Percentiles rank a stretch among this genome's conserved stretches.
phyloP scores from a whole-genome alignment of 1,139 yeast species.

The Arxiozyma slooffiae region DNA sequence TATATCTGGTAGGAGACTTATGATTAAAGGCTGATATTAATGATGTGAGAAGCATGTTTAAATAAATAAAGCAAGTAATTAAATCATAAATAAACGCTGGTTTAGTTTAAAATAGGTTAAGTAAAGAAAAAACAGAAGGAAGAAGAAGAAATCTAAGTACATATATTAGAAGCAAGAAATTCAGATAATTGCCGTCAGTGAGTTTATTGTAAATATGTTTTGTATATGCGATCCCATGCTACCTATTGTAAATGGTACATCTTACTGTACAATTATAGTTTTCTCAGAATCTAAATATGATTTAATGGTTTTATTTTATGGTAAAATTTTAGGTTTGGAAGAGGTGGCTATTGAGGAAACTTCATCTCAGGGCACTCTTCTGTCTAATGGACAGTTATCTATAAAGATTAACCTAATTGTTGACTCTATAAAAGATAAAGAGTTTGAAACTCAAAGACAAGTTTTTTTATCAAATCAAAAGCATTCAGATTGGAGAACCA shows the following conservation, averaged over 20 bases:
- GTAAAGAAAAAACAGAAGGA: too few relatives aligned
- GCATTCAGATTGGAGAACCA: constrained; percentile 31
- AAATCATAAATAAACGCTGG: too few relatives aligned
- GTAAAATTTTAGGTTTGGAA: constrained; percentile 16
- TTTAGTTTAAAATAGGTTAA: too few relatives aligned
- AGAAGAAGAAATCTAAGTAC: too few relatives aligned
- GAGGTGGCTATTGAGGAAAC: constrained; percentile 4
- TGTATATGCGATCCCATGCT: constrained; percentile 1
- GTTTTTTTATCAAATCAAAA: constrained; percentile 8
- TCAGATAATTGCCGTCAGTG: not conserved
- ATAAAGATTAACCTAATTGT: constrained; percentile 15
- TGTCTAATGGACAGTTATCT: constrained; percentile 14
- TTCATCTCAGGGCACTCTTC: constrained; percentile 6
- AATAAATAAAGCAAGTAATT: too few relatives aligned
- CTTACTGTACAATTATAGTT: constrained; percentile 22
- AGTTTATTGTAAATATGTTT: not conserved
- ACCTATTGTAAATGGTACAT: constrained; percentile 28
- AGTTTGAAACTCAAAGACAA: constrained; percentile 7
- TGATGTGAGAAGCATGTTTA: not conserved
- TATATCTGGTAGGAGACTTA: not conserved
- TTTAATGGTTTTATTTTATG: constrained; percentile 20
- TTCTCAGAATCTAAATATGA: constrained; percentile 19
- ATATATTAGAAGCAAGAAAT: not conserved
- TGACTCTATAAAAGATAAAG: constrained; percentile 9
- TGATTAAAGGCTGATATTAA: not conserved